Conservation (phyloP, 306 rosid genomes). For the Boehmeria nivea region DNA sequence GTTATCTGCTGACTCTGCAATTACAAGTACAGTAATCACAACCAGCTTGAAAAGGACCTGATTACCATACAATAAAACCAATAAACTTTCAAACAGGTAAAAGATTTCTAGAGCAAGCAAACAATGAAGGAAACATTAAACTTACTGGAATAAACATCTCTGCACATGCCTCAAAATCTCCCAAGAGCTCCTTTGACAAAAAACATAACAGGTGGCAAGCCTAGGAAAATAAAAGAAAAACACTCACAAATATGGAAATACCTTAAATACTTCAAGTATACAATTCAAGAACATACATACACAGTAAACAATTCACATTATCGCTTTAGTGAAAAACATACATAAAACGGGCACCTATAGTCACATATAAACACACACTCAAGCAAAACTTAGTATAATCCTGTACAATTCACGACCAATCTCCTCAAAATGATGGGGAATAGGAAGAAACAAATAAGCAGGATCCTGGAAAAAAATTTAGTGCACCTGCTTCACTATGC, state of each 20-base stretch:
- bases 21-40: conserved; percentile 99
- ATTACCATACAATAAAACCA: conserved; percentile 33
- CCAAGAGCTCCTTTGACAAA: conserved; percentile 88
- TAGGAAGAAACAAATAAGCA: conserved; percentile 18
- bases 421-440: background rate
- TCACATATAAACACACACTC: too few relatives aligned
- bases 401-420: too few relatives aligned
- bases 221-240: conserved; percentile 38
- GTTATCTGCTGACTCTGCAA: conserved; percentile 96
- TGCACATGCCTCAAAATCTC: conserved; percentile 94
- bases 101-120: conserved; percentile 8
- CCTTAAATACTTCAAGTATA: too few relatives aligned
- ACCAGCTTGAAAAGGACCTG: conserved; percentile 99
- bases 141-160: conserved; percentile 93
- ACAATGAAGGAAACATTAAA: conserved; percentile 19
- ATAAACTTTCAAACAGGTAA: conserved; percentile 17
- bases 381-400: too few relatives aligned
- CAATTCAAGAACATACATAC: too few relatives aligned
- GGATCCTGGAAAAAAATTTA: conserved; percentile 4
- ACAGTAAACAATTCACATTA: too few relatives aligned
- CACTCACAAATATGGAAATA: too few relatives aligned
- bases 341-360: too few relatives aligned
- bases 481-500: conserved; percentile 94
- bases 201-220: conserved; percentile 89
- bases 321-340: too few relatives aligned